phyloP scores from a whole-genome alignment of 805 yeast genomes.

The Sugiyamaella smithiae region DNA sequence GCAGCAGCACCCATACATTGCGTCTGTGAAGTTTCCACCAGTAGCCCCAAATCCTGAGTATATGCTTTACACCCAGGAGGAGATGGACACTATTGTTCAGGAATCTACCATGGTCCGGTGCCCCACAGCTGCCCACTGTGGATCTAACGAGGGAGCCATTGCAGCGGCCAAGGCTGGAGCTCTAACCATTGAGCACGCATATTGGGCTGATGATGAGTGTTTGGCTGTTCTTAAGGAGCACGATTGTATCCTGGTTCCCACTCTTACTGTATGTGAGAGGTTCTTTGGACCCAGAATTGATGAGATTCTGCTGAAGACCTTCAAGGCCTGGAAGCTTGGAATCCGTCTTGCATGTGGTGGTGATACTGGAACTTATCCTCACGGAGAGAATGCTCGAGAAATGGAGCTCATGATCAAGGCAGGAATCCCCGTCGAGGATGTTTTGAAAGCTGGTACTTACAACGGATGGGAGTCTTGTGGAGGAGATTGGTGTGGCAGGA shows the following conservation, averaged over 20 bases:
- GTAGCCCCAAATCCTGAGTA: constrained; percentile 4
- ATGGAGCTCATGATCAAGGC: constrained; percentile 9
- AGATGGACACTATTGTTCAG: constrained; percentile 3
- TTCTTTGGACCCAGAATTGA: constrained; percentile 5
- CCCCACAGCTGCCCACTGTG: constrained; percentile 8
- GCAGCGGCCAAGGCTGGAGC: constrained; percentile 8
- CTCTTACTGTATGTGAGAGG: constrained; percentile 6
- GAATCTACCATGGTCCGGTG: constrained; percentile 2
- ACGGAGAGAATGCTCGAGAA: constrained; percentile 8
- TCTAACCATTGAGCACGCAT: constrained; percentile 6
- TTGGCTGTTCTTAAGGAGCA: constrained; percentile 5
- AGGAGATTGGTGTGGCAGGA: constrained; percentile 6
- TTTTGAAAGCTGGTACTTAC: constrained; percentile 4
- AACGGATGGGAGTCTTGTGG: constrained; percentile 7
- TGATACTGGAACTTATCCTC: constrained; percentile 8
- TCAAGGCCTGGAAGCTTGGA: constrained; percentile 8
- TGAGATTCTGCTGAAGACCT: constrained; percentile 5
- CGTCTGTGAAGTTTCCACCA: constrained; percentile 7
- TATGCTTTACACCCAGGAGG: constrained; percentile 5
- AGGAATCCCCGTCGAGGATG: constrained; percentile 7
- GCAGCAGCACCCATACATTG: constrained; percentile 9
- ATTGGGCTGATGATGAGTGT: constrained; percentile 6
- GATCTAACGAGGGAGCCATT: constrained; percentile 8
- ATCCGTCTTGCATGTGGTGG: constrained; percentile 7
- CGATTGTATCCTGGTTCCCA: constrained; percentile 7